Conservation (phyloP, 768 basidiomycete species). For the Candolleomyces eurysporus region DNA sequence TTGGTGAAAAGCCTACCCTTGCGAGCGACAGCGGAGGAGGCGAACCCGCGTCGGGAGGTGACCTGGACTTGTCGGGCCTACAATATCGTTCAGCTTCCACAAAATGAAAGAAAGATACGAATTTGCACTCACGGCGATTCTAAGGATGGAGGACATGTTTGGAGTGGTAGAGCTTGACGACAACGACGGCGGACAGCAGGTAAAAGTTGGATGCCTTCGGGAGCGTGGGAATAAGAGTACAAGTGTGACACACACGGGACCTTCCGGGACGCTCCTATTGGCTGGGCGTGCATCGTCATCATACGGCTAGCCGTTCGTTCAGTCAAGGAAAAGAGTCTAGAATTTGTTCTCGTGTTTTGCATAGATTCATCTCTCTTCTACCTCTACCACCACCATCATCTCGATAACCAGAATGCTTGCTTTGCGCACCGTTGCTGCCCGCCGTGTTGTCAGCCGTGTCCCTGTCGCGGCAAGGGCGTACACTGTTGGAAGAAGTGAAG, state of each 20-base stretch:
- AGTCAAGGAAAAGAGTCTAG: background rate
- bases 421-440: slow-evolving; percentile 27
- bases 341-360: too few species aligned
- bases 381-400: slow-evolving; percentile 14
- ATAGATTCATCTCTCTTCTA: background rate
- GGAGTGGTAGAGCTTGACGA: slow-evolving; percentile 37
- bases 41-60: slow-evolving; percentile 44
- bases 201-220: slow-evolving; percentile 33
- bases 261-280: slow-evolving; percentile 1
- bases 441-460: slow-evolving; percentile 38
- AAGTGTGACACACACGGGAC: slow-evolving; percentile 6
- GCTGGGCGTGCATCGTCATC: background rate
- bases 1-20: slow-evolving; percentile 50
- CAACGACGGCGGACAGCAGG: slow-evolving; percentile 35
- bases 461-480: slow-evolving; percentile 33
- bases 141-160: slow-evolving; percentile 63
- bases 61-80: slow-evolving; percentile 55
- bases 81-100: slow-evolving; percentile 6
- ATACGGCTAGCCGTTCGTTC: too few species aligned
- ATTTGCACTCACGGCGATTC: slow-evolving; percentile 42
- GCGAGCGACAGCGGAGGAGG: slow-evolving; percentile 56
- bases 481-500: slow-evolving; percentile 45
- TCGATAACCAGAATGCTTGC: slow-evolving; percentile 39
- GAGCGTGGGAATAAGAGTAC: background rate
- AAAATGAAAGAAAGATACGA: background rate